Base-by-base conservation (phyloP, 2,329 filamentous ascomycete genomes). In the Fusarium sp. region DNA sequence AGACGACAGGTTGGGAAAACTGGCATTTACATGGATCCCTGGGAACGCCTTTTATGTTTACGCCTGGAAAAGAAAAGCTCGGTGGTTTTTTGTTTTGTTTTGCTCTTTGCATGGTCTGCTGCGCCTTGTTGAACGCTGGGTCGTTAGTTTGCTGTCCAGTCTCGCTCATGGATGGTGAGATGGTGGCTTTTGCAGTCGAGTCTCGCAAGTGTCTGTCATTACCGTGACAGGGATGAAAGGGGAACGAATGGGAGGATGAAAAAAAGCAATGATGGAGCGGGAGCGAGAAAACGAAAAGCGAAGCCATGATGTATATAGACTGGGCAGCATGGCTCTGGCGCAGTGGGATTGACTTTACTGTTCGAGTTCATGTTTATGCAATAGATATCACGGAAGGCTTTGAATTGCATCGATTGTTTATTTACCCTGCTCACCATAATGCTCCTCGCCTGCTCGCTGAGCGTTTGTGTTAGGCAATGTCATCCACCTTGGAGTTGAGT, bases 261-360 rank as follows among this genome's bases (percentile, higher is more conserved):
- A 13, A 69, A 68, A 69, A 72, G 64, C 42, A 31, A 70, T 40
- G 58, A 53, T 54, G 71, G 58, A 61, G 61, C 51, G 62, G 70
- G 58, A 64, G 74, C 62, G 63, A 51, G 53, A 70, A 64, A 63
- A 59, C 58, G 58, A 70, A 71, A 72, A 69, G 61, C 38, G 49
- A 71, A 63, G 63, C 66, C 57, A 65, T 49, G 55, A 60, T 61
- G 67, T 73, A 69, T 73, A 69, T 69, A 73, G 72, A 74, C 60
- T 65, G 57, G 63, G 68, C 51, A 64, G 65, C 50, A 25, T 64
- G 23, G 59, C 46, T 49, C 27, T 72, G 60, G 55, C 54, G 42
- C 29, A 18, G 42, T 44, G 25, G 50, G 59, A 31, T 29, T 36
- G 46, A 50, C 18, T 61, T 65, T 34, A 11, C 10, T 62, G 42